Evolutionary conservation across 2,329 filamentous ascomycete species (phyloP).

Genomic region (Aspergillus terreus): DNA sequence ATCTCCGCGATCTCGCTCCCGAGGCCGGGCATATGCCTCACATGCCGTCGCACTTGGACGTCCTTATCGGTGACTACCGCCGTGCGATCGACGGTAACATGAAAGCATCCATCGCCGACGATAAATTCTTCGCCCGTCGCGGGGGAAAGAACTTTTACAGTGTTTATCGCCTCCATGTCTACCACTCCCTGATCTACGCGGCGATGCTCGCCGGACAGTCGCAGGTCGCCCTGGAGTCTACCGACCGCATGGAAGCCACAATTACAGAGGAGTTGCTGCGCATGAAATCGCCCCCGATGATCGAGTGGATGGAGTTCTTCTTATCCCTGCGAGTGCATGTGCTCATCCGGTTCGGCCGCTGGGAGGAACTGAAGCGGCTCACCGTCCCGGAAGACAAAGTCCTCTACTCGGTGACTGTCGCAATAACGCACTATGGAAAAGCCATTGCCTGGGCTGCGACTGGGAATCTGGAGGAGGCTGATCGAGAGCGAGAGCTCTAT

Average conservation of each 20-base stretch:
- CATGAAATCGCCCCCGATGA: slow-evolving; percentile 66
- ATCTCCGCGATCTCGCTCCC: slow-evolving; percentile 56
- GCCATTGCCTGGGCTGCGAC: slow-evolving; percentile 63
- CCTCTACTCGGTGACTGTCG: slow-evolving; percentile 65
- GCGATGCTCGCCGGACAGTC: slow-evolving; percentile 69
- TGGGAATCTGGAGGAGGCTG: slow-evolving; percentile 53
- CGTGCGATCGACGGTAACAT: slow-evolving; percentile 63
- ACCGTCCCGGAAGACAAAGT: slow-evolving; percentile 52
- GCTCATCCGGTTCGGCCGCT: slow-evolving; percentile 66
- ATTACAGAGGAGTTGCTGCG: slow-evolving; percentile 60
- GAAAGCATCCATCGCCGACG: slow-evolving; percentile 62
- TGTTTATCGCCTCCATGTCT: slow-evolving; percentile 67
- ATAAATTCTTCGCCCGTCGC: slow-evolving; percentile 55
- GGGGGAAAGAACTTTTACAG: slow-evolving; percentile 64
- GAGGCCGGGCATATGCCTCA: slow-evolving; percentile 67
- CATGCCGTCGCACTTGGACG: slow-evolving; percentile 74
- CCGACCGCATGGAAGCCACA: slow-evolving; percentile 49
- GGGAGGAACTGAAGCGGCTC: slow-evolving; percentile 60
- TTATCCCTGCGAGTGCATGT: slow-evolving; percentile 63
- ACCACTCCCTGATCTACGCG: slow-evolving; percentile 68
- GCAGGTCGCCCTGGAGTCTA: slow-evolving; percentile 56
- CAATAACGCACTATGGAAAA: slow-evolving; percentile 63
- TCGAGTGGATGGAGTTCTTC: slow-evolving; percentile 71
- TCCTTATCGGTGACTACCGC: slow-evolving; percentile 68
- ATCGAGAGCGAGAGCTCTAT: slow-evolving; percentile 51